A percentile compares a stretch with the other conserved stretches of the same genome.
phyloP scores from a whole-genome alignment of 2,329 filamentous ascomycete genomes.

The Cucurbitaria berberidis region DNA sequence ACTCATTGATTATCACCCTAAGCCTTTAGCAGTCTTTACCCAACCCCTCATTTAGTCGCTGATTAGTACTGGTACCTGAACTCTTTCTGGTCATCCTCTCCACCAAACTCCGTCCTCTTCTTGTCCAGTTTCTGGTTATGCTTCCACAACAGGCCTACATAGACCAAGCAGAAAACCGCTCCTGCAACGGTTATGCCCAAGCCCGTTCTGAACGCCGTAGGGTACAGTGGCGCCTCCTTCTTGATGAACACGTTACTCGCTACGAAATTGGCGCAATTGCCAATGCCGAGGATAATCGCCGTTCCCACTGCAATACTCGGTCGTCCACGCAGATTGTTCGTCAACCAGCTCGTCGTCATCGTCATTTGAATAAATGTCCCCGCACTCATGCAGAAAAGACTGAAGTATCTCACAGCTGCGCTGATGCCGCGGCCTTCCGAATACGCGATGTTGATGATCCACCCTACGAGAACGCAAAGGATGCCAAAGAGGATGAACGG shows the following conservation, averaged over 20 bases:
- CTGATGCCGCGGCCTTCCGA: conserved; percentile 51
- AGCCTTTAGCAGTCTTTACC: background rate
- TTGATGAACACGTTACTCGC: conserved; percentile 51
- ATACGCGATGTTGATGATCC: conserved; percentile 58
- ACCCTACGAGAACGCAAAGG: conserved; percentile 54
- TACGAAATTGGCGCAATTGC: conserved; percentile 63
- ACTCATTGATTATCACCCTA: background rate
- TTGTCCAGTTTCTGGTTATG: conserved; percentile 57
- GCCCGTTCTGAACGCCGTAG: conserved; percentile 36
- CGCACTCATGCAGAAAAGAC: conserved; percentile 36
- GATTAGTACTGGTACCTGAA: conserved; percentile 36
- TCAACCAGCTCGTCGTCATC: conserved; percentile 58
- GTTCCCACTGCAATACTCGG: conserved; percentile 31
- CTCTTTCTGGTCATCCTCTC: conserved; percentile 31
- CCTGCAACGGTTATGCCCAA: conserved; percentile 45
- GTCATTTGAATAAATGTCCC: conserved; percentile 62
- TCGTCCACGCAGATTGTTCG: conserved; percentile 56
- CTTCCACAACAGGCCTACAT: conserved; percentile 55
- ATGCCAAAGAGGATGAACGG: conserved; percentile 40
- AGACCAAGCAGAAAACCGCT: conserved; percentile 17
- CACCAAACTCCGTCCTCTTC: conserved; percentile 23
- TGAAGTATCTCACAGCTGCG: conserved; percentile 58
- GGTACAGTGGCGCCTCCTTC: conserved; percentile 33
- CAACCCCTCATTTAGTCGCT: background rate
- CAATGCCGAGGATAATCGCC: conserved; percentile 46